phyloP scores from a whole-genome alignment of 139 green algal genomes.

The Pleodorina starrii region DNA sequence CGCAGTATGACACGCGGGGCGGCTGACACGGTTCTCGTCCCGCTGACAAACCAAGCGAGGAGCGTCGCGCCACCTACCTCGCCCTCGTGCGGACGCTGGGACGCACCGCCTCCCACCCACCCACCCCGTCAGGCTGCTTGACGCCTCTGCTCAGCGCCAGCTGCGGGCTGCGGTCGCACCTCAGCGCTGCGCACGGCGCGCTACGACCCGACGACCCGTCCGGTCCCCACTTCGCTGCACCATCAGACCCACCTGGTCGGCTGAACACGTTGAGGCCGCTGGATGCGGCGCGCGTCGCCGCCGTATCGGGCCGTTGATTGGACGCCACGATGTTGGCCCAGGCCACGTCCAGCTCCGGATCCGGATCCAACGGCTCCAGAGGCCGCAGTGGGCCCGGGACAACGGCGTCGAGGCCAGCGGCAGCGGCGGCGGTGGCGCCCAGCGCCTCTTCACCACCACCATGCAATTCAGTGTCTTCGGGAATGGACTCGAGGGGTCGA shows the following conservation, averaged over 20 bases:
- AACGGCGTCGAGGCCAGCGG: neutral
- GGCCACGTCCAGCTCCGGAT: slow-evolving; percentile 31
- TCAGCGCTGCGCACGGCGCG: no score
- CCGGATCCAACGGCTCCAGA: slow-evolving; percentile 11
- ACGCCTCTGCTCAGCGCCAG: no score
- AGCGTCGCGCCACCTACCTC: no score
- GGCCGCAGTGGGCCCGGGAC: neutral
- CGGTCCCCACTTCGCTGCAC: no score
- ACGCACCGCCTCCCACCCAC: no score
- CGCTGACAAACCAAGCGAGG: no score
- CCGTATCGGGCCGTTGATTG: slow-evolving; percentile 41
- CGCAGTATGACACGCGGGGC: no score
- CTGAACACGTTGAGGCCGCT: slow-evolving; percentile 41
- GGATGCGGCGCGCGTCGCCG: neutral
- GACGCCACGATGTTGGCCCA: slow-evolving; percentile 19
- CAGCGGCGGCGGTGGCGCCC: neutral
- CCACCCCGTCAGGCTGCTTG: no score
- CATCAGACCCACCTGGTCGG: slow-evolving; percentile 24
- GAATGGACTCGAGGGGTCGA: neutral
- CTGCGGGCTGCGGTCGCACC: no score
- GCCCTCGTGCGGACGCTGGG: no score
- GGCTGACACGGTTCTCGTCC: no score
- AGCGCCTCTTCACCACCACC: neutral
- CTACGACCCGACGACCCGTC: no score
- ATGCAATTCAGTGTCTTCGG: slow-evolving; percentile 33